Base-by-base conservation (phyloP, 768 basidiomycete genomes). In the Candolleomyces aberdarensis region DNA sequence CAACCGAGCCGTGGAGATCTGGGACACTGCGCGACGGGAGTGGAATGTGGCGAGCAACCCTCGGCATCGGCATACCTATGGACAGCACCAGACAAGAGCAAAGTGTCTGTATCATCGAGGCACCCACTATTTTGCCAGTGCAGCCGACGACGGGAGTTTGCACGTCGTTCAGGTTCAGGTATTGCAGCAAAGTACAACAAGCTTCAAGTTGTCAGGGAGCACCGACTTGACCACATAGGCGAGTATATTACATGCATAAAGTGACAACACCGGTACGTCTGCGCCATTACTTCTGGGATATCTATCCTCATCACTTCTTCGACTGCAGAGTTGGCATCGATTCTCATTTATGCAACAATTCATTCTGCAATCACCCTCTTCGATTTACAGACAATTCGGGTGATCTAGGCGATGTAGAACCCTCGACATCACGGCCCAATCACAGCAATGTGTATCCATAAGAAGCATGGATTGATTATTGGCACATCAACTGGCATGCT, bases 21-120 rank as follows among this genome's bases (percentile, higher is more conserved):
- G 94, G 94, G 91, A 94, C 64, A 90, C 94, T 1, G 91, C 92
- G 8, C 81, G 94, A n/a, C 79, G 98, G 48, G 96, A 98, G 70
- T 83, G 96, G 59, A 98, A 94, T 72, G 92, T 97, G 15, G 92
- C 95, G 19, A 89, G 90, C 70, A 92, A 92, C n/a, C n/a, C n/a
- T n/a, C n/a, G 3, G 76, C 86, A 85, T 58, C 71, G 89, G 63
- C 82, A 88, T 69, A 88, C 87, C 1, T 88, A 89, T 69, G 72
- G 73, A 10, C 79, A 79, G 59, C 79, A 80, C 50, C 77, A 92
- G 66, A 88, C 90, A 0, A 80, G 82, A 17, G 80, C 86, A 56
- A 83, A 83, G 71, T 76, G 83, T 66, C 72, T 94, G 92, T 71
- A 86, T 89, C 62, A 77, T 98, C 56, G 95, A 97, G 87, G 87